phyloP scores from a whole-genome alignment of 257 asterid genomes.

The Verbena officinalis region DNA sequence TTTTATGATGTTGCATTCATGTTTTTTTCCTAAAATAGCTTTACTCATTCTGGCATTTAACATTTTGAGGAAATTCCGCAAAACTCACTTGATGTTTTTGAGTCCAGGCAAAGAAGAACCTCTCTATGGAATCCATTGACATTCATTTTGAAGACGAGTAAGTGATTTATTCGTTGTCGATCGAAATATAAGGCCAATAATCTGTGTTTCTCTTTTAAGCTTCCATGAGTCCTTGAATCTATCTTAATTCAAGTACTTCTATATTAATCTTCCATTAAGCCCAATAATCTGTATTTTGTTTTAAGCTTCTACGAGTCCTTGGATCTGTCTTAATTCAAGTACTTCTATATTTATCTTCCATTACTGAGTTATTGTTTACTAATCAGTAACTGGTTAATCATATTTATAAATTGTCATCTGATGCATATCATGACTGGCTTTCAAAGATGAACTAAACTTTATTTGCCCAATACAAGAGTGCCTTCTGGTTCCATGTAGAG shows the following conservation, averaged over 20 bases:
- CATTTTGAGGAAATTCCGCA: slow-evolving; percentile 22
- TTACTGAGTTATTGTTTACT: no score
- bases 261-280: neutral
- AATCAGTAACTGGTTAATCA: no score
- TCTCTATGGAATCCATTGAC: slow-evolving; percentile 81
- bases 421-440: no score
- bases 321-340: slow-evolving; percentile 13
- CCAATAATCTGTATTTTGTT: slow-evolving; percentile 3
- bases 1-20: slow-evolving; percentile 5
- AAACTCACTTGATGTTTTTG: slow-evolving; percentile 29
- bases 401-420: no score
- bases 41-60: slow-evolving; percentile 15
- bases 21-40: neutral
- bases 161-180: slow-evolving; percentile 48
- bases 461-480: no score
- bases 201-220: slow-evolving; percentile 8
- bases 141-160: slow-evolving; percentile 73
- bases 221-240: slow-evolving; percentile 12
- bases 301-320: no score
- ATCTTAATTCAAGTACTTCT: neutral
- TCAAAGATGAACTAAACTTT: no score
- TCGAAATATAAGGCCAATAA: slow-evolving; percentile 21
- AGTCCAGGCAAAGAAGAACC: slow-evolving; percentile 84
- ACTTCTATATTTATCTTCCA: neutral
- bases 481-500: no score